These are phyloP conservation scores for Penicillium sp. DNA, from an alignment of 2,329 filamentous ascomycete genomes.

Conservation along the genomic window DNA sequence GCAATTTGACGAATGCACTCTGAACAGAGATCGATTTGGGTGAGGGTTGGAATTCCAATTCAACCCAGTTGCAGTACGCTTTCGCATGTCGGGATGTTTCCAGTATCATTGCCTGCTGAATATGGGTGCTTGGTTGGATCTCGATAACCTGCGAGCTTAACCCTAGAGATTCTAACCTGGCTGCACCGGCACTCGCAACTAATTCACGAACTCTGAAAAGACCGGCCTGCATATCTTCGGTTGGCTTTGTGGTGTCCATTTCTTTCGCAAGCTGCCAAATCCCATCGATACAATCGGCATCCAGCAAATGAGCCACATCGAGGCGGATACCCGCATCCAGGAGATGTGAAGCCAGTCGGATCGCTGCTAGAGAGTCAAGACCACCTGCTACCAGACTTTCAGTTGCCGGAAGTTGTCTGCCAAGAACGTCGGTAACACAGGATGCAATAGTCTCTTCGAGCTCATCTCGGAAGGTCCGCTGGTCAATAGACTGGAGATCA, in stretches of 20 bases:
- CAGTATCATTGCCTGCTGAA: conserved; percentile 78
- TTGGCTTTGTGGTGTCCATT: conserved; percentile 15
- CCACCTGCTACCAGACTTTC: conserved; percentile 56
- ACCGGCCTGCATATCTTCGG: conserved; percentile 16
- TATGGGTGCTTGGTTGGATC: conserved; percentile 64
- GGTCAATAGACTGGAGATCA: conserved; percentile 7
- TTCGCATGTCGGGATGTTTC: conserved; percentile 63
- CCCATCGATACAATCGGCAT: conserved; percentile 50
- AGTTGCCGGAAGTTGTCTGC: conserved; percentile 34
- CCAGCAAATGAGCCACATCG: conserved; percentile 63
- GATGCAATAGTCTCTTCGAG: conserved; percentile 37
- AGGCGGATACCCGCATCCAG: conserved; percentile 57
- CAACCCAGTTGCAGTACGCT: conserved; percentile 77
- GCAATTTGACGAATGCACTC: conserved; percentile 53
- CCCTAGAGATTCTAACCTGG: conserved; percentile 44
- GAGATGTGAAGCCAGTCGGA: conserved; percentile 64
- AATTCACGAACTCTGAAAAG: conserved; percentile 19
- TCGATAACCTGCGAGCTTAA: conserved; percentile 30
- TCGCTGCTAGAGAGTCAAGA: conserved; percentile 66
- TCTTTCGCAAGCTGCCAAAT: conserved; percentile 36
- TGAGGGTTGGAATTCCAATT: conserved; percentile 56
- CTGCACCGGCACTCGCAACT: conserved; percentile 30
- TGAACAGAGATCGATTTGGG: conserved; percentile 44
- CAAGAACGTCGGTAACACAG: conserved; percentile 46
- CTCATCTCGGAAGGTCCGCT: conserved; percentile 22